A percentile compares a stretch with the other conserved stretches of the same genome.
These are phyloP conservation scores for Lentinula raphanica DNA, from an alignment of 768 basidiomycete genomes.

Conservation along the genomic window DNA sequence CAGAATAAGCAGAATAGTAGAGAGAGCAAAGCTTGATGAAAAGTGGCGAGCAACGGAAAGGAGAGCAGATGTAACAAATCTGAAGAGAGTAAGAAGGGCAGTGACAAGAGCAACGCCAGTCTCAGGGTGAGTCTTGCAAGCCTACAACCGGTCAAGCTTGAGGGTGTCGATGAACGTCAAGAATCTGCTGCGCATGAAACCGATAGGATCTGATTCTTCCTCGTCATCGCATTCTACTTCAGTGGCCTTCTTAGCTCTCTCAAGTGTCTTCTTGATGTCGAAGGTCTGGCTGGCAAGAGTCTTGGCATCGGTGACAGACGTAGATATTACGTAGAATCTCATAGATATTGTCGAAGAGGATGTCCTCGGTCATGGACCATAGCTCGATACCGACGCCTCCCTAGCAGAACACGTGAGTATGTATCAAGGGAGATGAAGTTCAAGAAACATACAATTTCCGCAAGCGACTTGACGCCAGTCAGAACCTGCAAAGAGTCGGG, in stretches of 20 bases:
- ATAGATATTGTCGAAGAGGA: conserved; percentile 89
- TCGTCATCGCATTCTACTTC: conserved; percentile 44
- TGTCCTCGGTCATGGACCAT: conserved; percentile 99
- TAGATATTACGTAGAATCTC: too few relatives aligned
- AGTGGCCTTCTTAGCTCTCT: conserved; percentile 58
- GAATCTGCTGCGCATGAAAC: conserved; percentile 73
- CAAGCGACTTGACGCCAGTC: conserved; percentile 73
- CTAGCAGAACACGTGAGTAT: conserved; percentile 25
- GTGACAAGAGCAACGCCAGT: conserved; percentile 75
- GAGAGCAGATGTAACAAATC: conserved; percentile 18
- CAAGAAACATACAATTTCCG: conserved; percentile 66
- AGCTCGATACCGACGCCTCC: conserved; percentile 96
- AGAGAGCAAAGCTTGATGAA: not conserved
- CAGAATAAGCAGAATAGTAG: not conserved
- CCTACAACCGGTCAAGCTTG: conserved; percentile 68
- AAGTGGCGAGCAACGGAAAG: not conserved
- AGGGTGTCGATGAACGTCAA: conserved; percentile 76
- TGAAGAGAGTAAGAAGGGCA: conserved; percentile 73
- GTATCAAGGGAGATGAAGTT: not conserved
- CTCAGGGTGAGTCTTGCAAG: conserved; percentile 86
- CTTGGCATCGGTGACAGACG: conserved; percentile 90
- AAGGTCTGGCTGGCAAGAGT: conserved; percentile 83
- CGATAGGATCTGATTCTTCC: conserved; percentile 60
- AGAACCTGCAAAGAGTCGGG: conserved; percentile 87
- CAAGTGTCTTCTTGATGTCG: conserved; percentile 81